These are phyloP conservation scores for Citrus glauca DNA, from an alignment of 345 rosid genomes.

Conservation along the genomic window DNA sequence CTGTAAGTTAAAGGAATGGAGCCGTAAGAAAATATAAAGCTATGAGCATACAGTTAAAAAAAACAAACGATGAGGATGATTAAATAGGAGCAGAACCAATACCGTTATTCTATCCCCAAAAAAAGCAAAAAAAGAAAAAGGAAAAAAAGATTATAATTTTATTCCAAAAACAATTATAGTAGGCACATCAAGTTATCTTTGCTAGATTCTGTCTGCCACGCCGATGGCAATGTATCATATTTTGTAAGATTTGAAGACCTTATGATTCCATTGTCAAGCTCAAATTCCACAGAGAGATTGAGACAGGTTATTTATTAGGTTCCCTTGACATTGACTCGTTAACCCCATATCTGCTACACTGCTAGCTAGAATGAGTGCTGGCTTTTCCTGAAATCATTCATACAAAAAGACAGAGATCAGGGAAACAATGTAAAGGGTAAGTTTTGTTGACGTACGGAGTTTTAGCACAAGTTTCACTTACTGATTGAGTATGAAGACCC, in stretches of 20 bases:
- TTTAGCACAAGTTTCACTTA: background rate
- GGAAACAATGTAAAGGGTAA: background rate
- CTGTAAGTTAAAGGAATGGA: background rate
- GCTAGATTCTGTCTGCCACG: conserved; percentile 45
- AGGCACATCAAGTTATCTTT: conserved; percentile 6
- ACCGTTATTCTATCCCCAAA: background rate
- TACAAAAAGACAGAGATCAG: background rate
- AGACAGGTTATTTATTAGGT: background rate
- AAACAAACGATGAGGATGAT: background rate
- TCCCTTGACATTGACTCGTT: background rate
- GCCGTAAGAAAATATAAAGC: background rate
- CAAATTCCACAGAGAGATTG: background rate
- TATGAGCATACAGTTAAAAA: background rate
- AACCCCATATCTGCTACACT: background rate
- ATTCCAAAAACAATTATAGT: conserved; percentile 10
- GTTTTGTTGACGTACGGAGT: background rate
- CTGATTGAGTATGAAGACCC: background rate
- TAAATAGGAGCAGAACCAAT: background rate
- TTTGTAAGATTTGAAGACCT: conserved; percentile 1
- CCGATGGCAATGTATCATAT: conserved; percentile 13
- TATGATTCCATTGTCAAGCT: background rate
- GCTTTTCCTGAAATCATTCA: background rate
- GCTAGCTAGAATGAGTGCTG: background rate
- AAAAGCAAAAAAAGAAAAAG: too few relatives aligned
- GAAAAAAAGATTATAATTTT: too few relatives aligned